phyloP scores from a whole-genome alignment of 805 yeast species.

The Wickerhamiella lipophila region DNA sequence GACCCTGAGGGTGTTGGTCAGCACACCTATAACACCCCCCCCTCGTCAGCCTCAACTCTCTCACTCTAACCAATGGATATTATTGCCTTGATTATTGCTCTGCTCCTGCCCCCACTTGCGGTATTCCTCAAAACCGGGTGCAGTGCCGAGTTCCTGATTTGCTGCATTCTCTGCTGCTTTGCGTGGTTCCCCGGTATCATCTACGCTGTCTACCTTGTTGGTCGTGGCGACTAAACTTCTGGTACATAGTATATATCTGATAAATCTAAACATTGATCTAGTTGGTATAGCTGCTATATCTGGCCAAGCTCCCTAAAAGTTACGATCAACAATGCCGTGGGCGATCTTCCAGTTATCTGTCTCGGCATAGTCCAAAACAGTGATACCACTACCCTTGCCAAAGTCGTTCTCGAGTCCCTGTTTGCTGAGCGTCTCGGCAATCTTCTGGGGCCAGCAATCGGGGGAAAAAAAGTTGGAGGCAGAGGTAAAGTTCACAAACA shows the following conservation, averaged over 20 bases:
- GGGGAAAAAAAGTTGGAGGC: slow-evolving; percentile 61
- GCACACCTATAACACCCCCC: not conserved
- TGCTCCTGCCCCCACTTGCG: slow-evolving; percentile 49
- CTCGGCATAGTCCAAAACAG: slow-evolving; percentile 58
- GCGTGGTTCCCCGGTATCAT: slow-evolving; percentile 59
- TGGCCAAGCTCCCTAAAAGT: not conserved
- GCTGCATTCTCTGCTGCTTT: slow-evolving; percentile 51
- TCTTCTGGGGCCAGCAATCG: slow-evolving; percentile 61
- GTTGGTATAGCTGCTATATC: no score
- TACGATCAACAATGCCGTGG: slow-evolving; percentile 7
- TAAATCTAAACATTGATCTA: no score
- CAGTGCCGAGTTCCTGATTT: slow-evolving; percentile 37
- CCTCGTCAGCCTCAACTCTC: not conserved
- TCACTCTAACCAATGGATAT: slow-evolving; percentile 16
- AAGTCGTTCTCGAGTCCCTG: slow-evolving; percentile 16
- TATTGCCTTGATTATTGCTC: slow-evolving; percentile 27
- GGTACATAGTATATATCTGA: no score
- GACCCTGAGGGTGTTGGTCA: not conserved
- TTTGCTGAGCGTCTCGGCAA: slow-evolving; percentile 39
- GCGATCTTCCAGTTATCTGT: slow-evolving; percentile 45
- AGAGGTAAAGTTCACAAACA: slow-evolving; percentile 60
- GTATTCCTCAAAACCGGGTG: slow-evolving; percentile 51
- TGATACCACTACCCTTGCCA: slow-evolving; percentile 46
- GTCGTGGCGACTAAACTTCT: slow-evolving; percentile 7
- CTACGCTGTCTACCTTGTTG: slow-evolving; percentile 28